phyloP scores from a whole-genome alignment of 768 basidiomycete genomes.

The Pholiota conissans region DNA sequence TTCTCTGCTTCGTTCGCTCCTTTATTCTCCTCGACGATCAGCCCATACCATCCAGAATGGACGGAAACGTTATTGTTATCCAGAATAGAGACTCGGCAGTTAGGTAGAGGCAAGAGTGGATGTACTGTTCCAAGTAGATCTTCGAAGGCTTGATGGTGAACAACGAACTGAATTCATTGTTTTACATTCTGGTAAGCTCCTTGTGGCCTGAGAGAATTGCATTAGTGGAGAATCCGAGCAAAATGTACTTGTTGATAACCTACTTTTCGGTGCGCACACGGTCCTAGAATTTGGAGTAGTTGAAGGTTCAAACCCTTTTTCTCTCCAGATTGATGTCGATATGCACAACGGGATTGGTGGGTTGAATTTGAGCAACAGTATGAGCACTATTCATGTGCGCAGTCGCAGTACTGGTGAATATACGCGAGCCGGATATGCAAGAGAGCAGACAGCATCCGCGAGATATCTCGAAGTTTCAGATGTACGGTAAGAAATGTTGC shows the following conservation, averaged over 20 bases:
- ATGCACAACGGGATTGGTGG: constrained; percentile 68
- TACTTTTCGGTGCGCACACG: constrained; percentile 79
- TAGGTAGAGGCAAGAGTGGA: constrained; percentile 18
- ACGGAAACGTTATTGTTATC: constrained; percentile 55
- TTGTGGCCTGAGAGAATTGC: constrained; percentile 57
- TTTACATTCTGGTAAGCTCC: constrained; percentile 79
- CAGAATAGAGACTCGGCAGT: constrained; percentile 51
- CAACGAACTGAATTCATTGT: constrained; percentile 81
- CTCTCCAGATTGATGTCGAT: constrained; percentile 59
- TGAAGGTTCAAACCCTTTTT: constrained; percentile 75
- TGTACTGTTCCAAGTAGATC: constrained; percentile 30
- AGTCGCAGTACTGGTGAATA: constrained; percentile 80
- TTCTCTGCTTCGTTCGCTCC: constrained; percentile 78
- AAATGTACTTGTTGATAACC: constrained; percentile 27
- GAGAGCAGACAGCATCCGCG: constrained; percentile 43
- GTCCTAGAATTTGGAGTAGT: constrained; percentile 76
- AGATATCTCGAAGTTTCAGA: constrained; percentile 40
- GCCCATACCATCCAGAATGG: constrained; percentile 83
- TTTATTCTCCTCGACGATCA: constrained; percentile 80
- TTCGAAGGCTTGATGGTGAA: constrained; percentile 62
- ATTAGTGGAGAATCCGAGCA: constrained; percentile 7
- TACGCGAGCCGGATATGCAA: constrained; percentile 66
- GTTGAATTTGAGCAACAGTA: constrained; percentile 17
- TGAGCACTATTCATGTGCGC: constrained; percentile 70
- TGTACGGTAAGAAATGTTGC: constrained; percentile 47